These are phyloP conservation scores for Cenchrus purpureus DNA, from an alignment of 176 grass and related monocot genomes.

Conservation along the genomic window DNA sequence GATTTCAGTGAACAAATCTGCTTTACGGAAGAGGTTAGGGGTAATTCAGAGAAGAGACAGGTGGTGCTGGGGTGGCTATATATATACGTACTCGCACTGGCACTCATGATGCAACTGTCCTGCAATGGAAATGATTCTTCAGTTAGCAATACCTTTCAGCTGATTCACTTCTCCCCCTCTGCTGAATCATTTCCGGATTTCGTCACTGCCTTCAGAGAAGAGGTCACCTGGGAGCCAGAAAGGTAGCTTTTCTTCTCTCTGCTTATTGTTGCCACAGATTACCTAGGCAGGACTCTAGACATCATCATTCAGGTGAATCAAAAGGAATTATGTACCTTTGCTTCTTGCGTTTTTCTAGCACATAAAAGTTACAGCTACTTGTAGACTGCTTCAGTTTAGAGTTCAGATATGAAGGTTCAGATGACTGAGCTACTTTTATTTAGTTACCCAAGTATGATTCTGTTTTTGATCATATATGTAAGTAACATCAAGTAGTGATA, in stretches of 20 bases:
- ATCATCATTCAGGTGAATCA: slow-evolving; percentile 26
- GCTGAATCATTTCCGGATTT: slow-evolving; percentile 37
- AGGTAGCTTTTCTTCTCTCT: slow-evolving; percentile 47
- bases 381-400: background rate
- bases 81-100: slow-evolving; percentile 5
- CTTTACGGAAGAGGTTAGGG: slow-evolving; percentile 24
- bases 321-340: slow-evolving; percentile 8
- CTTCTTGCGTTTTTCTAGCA: background rate
- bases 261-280: slow-evolving; percentile 23
- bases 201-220: slow-evolving; percentile 48
- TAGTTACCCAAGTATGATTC: background rate
- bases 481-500: background rate
- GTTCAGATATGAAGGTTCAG: background rate
- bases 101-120: slow-evolving; percentile 41
- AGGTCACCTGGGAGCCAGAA: slow-evolving; percentile 43
- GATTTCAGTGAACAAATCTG: background rate
- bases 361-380: background rate
- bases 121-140: slow-evolving; percentile 60
- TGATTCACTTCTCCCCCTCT: slow-evolving; percentile 48
- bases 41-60: slow-evolving; percentile 40
- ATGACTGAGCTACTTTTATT: background rate
- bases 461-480: background rate
- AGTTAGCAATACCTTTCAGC: slow-evolving; percentile 88
- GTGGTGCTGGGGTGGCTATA: background rate
- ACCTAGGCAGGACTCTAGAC: background rate